Evolutionary conservation across 768 basidiomycete species (phyloP).

Genomic region (Leccinum boreale): DNA sequence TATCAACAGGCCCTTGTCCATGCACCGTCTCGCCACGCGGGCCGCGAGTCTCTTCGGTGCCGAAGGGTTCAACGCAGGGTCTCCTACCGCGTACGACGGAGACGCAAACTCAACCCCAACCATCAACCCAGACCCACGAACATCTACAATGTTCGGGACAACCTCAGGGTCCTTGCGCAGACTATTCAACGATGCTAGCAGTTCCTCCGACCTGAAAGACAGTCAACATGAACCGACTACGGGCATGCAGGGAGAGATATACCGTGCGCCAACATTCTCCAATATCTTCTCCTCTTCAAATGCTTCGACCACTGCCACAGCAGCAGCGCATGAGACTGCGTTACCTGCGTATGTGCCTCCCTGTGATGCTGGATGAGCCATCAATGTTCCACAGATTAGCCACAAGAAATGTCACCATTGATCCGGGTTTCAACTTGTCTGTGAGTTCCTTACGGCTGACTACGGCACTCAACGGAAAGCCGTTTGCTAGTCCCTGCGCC

Average conservation of each 20-base stretch:
- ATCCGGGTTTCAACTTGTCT: slow-evolving; percentile 74
- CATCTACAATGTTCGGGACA: slow-evolving; percentile 66
- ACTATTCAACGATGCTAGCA: slow-evolving; percentile 57
- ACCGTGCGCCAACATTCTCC: slow-evolving; percentile 75
- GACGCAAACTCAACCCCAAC: slow-evolving; percentile 76
- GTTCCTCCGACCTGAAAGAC: slow-evolving; percentile 58
- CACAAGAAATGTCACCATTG: slow-evolving; percentile 50
- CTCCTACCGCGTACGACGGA: slow-evolving; percentile 51
- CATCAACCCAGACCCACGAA: slow-evolving; percentile 91
- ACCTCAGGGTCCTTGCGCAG: slow-evolving; percentile 55
- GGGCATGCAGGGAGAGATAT: slow-evolving; percentile 11
- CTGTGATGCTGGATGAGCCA: slow-evolving; percentile 33
- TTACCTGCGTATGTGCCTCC: slow-evolving; percentile 94
- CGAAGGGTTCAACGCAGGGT: slow-evolving; percentile 36
- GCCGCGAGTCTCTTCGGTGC: slow-evolving; percentile 57
- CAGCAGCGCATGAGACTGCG: slow-evolving; percentile 89
- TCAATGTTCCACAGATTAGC: background rate
- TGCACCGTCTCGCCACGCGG: slow-evolving; percentile 72
- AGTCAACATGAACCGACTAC: background rate
- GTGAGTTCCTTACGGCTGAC: slow-evolving; percentile 79
- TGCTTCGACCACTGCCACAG: slow-evolving; percentile 72
- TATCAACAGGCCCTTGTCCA: slow-evolving; percentile 83
- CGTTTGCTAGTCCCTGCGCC: slow-evolving; percentile 75
- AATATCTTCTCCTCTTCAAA: slow-evolving; percentile 80
- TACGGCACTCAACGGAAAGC: slow-evolving; percentile 90